Evolutionary conservation across 192 early-diverging fungal species (phyloP).

Genomic region (Linnemannia zychae): DNA sequence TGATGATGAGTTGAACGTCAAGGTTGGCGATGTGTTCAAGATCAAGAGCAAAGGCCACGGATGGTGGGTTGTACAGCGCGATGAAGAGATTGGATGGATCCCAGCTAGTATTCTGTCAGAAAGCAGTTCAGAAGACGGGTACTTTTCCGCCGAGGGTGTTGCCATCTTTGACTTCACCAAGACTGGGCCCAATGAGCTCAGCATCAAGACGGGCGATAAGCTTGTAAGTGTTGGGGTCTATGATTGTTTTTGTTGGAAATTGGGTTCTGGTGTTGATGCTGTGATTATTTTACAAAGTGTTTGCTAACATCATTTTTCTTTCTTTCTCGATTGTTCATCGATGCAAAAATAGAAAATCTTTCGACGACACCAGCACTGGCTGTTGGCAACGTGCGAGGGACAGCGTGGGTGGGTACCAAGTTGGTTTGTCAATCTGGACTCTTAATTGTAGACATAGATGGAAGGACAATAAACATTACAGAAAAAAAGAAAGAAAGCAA

Average conservation of each 20-base stretch:
- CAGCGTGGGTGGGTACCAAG: conserved; percentile 70
- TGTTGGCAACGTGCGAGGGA: conserved; percentile 52
- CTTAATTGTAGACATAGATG: background rate
- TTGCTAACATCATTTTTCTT: conserved; percentile 17
- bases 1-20: conserved; percentile 72
- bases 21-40: conserved; percentile 72
- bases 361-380: conserved; percentile 54
- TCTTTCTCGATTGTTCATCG: background rate
- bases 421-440: conserved; percentile 66
- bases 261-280: too few relatives aligned
- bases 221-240: conserved; percentile 54
- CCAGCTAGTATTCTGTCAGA: conserved; percentile 68
- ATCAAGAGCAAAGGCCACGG: conserved; percentile 68
- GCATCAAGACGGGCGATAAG: conserved; percentile 66
- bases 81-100: conserved; percentile 70
- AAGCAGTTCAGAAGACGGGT: conserved; percentile 59
- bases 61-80: conserved; percentile 72
- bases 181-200: conserved; percentile 64
- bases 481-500: background rate
- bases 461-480: background rate
- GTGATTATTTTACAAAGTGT: too few relatives aligned
- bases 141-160: conserved; percentile 61
- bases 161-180: conserved; percentile 67
- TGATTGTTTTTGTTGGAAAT: conserved; percentile 48
- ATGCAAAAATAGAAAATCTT: conserved; percentile 49